Conservation (phyloP, 495 filamentous ascomycete genomes). For the Penicillium salamii region DNA sequence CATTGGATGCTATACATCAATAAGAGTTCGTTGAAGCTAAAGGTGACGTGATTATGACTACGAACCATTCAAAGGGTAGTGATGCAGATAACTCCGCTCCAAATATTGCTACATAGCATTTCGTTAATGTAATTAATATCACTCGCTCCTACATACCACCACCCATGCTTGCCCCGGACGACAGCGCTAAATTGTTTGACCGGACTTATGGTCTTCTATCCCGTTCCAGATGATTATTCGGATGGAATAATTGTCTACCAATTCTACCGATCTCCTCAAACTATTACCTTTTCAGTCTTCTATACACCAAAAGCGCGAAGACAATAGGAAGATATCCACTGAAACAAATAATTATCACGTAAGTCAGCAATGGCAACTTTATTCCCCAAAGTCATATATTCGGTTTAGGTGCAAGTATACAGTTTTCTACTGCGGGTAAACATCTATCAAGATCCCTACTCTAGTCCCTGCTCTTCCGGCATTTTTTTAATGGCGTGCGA, state of each 20-base stretch:
- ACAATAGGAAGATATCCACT: too few species aligned
- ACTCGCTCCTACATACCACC: neutral
- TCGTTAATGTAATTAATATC: neutral
- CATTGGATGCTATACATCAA: slow-evolving; percentile 1
- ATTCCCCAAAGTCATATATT: too few species aligned
- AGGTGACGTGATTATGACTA: neutral
- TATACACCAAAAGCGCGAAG: too few species aligned
- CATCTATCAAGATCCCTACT: too few species aligned
- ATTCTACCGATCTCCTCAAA: neutral
- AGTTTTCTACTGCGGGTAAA: too few species aligned
- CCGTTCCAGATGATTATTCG: neutral
- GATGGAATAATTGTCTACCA: neutral
- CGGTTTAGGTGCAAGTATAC: too few species aligned
- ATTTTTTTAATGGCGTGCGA: too few species aligned
- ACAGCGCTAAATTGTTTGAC: neutral
- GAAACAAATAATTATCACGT: too few species aligned
- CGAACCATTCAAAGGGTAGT: neutral
- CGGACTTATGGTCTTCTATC: neutral
- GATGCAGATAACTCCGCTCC: neutral
- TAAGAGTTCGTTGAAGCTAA: neutral
- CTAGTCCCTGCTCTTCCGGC: too few species aligned
- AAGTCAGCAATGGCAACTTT: too few species aligned
- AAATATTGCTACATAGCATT: neutral
- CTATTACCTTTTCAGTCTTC: neutral
- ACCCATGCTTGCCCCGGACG: neutral